These are phyloP conservation scores for Gossypium aridum DNA, from an alignment of 441 rosid genomes.

Conservation along the genomic window DNA sequence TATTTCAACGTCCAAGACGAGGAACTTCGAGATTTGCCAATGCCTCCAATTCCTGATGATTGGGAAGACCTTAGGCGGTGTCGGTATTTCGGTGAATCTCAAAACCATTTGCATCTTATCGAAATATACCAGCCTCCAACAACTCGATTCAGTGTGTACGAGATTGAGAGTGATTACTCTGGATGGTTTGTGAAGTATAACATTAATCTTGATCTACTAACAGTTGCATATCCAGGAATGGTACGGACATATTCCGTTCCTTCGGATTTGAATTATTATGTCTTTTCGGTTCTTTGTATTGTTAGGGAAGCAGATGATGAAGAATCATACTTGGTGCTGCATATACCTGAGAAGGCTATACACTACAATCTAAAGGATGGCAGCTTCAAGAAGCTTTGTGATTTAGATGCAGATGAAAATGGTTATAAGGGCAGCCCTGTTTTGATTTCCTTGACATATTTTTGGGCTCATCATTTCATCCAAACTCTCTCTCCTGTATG, in stretches of 20 bases:
- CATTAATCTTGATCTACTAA: conserved; percentile 9
- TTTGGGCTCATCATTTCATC: not conserved
- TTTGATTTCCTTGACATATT: not conserved
- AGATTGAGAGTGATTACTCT: conserved; percentile 21
- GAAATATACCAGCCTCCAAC: not conserved
- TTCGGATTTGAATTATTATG: not conserved
- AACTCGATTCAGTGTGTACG: conserved; percentile 8
- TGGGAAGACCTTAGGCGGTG: not conserved
- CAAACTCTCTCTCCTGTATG: not conserved
- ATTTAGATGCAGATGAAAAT: not conserved
- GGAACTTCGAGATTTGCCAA: conserved; percentile 2
- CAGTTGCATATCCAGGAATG: conserved; percentile 17
- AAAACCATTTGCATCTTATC: not conserved
- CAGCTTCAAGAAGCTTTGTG: not conserved
- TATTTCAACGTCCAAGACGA: conserved; percentile 14
- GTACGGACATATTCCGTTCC: conserved; percentile 4
- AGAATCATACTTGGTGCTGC: not conserved
- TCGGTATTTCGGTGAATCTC: not conserved
- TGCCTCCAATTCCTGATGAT: not conserved
- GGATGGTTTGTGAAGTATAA: conserved; percentile 22
- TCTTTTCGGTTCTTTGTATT: not conserved
- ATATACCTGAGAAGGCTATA: not conserved
- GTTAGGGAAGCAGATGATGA: not conserved
- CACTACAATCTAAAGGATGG: not conserved
- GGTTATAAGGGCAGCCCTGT: not conserved